These are phyloP conservation scores for Arthrinium phaeospermum DNA, from an alignment of 2,329 filamentous ascomycete species.

Conservation along the genomic window DNA sequence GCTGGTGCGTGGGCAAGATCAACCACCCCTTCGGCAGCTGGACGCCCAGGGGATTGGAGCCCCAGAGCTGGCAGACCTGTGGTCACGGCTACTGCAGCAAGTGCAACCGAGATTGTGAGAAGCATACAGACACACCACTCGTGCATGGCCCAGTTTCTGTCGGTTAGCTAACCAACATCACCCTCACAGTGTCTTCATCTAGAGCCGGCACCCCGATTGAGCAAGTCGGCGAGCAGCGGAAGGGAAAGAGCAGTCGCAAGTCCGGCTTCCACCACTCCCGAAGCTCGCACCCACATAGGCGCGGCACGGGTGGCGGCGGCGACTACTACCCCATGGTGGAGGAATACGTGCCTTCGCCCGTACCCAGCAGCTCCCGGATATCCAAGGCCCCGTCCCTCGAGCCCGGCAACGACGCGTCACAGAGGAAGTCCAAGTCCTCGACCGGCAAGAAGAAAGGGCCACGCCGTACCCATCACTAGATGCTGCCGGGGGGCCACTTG, in stretches of 20 bases:
- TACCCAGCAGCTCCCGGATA: constrained; percentile 24
- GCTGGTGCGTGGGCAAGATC: constrained; percentile 55
- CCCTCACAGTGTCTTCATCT: constrained; percentile 37
- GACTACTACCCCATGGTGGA: not conserved
- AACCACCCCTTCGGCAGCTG: constrained; percentile 18
- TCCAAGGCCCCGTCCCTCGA: constrained; percentile 25
- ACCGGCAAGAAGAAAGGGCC: constrained; percentile 37
- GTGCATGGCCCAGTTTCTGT: not conserved
- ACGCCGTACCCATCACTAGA: constrained; percentile 32
- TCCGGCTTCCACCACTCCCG: constrained; percentile 35
- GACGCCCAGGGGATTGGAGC: constrained; percentile 38
- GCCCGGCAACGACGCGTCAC: constrained; percentile 27
- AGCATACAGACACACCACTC: too few relatives aligned
- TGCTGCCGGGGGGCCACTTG: not conserved
- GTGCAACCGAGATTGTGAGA: constrained; percentile 46
- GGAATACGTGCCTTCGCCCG: constrained; percentile 4
- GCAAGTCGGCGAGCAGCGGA: constrained; percentile 44
- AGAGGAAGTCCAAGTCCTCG: constrained; percentile 34
- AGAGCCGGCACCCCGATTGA: constrained; percentile 42
- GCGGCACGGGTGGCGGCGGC: constrained; percentile 16
- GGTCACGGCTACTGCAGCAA: constrained; percentile 59
- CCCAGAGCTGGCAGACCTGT: constrained; percentile 44
- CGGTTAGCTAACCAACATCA: not conserved
- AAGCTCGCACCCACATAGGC: not conserved
- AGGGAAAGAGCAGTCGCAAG: constrained; percentile 44